Evolutionary conservation across 176 grass and related monocot species (phyloP), one percentile per base, ranked within the genome.

Genomic region (Melocanna baccifera): DNA sequence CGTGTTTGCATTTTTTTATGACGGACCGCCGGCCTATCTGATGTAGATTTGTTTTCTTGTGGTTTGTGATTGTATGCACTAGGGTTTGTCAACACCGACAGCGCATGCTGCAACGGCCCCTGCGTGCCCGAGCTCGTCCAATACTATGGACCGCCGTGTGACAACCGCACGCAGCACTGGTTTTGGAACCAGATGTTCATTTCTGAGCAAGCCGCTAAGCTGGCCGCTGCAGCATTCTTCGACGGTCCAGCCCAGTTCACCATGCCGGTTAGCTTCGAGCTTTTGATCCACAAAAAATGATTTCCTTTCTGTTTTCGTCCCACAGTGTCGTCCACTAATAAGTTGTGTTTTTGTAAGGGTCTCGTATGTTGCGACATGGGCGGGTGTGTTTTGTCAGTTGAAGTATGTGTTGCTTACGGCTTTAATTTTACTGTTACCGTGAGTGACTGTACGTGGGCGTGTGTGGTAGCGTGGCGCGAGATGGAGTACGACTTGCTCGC

Each of bases 161-260:
- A 19, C 2, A 84, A 88, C 52, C 68, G 80, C 5, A 41, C n/a
- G 7, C 20, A 84, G 19, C 61, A 88, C 25, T 75, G 82, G 73
- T 88, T 78, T 40, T 84, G 86, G 86, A 81, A 88, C 30, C 8
- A 29, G 0, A 2, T 4, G 2, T 56, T 63, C 74, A 5, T 3
- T 5, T 64, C 64, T 0, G 61, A 84, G 75, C 41, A 56, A 4
- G 80, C 71, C 2, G 64, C 72, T 40, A 71, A 84, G 62, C 43
- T 80, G 19, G 36, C 73, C 12, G 43, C 72, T 16, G 50, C 47
- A 14, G 20, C 79, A 15, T 83, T 88, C 55, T 71, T 69, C 22
- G 12, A 73, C 14, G 86, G 40, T 30, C 57, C 80, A 3, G 7
- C n/a, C 0, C 18, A 62, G 1, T 84, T 77, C 8, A 75, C 63